Percentiles rank a stretch among this genome's conserved stretches.
Evolutionary conservation across 257 asterid species (phyloP).

Genomic region (Jasminum sambac): DNA sequence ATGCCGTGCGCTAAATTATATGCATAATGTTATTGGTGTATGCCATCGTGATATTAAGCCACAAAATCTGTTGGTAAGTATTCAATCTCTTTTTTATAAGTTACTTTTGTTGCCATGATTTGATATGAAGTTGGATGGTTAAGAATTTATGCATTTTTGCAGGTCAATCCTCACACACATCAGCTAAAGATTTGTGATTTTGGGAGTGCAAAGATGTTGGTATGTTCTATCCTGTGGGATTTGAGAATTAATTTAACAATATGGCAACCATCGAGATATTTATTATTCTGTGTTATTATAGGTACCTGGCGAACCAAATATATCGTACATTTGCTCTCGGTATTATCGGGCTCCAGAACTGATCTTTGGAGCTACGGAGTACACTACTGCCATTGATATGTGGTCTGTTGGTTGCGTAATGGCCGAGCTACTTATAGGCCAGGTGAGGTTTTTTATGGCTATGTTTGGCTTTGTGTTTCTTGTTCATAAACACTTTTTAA

Average conservation of each 20-base stretch:
- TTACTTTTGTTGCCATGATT: neutral
- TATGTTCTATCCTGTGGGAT: constrained; percentile 31
- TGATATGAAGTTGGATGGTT: neutral
- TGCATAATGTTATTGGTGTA: constrained; percentile 69
- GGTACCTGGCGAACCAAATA: constrained; percentile 94
- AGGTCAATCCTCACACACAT: constrained; percentile 86
- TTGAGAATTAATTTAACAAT: neutral
- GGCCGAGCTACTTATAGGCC: constrained; percentile 90
- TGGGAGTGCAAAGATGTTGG: constrained; percentile 97
- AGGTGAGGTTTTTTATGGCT: constrained; percentile 39
- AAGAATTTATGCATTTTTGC: constrained; percentile 20
- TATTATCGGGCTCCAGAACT: constrained; percentile 94
- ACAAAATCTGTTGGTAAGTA: constrained; percentile 76
- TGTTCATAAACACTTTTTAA: neutral
- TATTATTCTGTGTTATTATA: constrained; percentile 15
- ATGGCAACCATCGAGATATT: constrained; percentile 13
- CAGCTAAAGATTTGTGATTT: constrained; percentile 94
- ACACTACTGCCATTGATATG: constrained; percentile 88
- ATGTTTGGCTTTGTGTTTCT: neutral
- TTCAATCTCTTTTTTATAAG: neutral
- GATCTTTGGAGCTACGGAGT: constrained; percentile 92
- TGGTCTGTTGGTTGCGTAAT: constrained; percentile 98
- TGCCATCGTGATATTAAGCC: constrained; percentile 98
- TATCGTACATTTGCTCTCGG: constrained; percentile 91
- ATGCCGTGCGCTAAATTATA: constrained; percentile 76